These are phyloP conservation scores for Phytopythium aichiense DNA, from an alignment of 352 stramenopile species.

Conservation along the genomic window DNA sequence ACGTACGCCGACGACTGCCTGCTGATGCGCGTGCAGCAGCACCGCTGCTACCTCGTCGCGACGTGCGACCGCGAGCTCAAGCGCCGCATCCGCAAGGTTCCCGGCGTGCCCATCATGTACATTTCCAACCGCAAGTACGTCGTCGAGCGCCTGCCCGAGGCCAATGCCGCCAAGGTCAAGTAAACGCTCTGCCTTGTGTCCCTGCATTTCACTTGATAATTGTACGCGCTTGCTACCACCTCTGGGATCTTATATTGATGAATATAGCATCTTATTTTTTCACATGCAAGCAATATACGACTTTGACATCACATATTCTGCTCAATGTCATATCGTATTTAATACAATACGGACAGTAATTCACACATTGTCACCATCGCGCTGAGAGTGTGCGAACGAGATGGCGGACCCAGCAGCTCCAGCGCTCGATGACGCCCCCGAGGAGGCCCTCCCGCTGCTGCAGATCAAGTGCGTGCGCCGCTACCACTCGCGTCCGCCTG, in stretches of 20 bases:
- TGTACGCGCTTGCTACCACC: not conserved
- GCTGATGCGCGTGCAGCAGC: conserved; percentile 88
- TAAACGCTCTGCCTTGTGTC: conserved; percentile 19
- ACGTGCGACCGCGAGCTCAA: conserved; percentile 99
- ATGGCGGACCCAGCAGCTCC: conserved; percentile 9
- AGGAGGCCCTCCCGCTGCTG: conserved; percentile 26
- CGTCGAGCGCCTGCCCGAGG: conserved; percentile 99
- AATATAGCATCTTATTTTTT: not conserved
- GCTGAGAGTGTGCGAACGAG: not conserved
- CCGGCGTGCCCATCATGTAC: conserved; percentile 99
- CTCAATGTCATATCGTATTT: not conserved
- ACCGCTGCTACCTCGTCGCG: conserved; percentile 99
- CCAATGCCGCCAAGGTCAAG: conserved; percentile 88
- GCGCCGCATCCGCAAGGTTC: conserved; percentile 98
- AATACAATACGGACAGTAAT: not conserved
- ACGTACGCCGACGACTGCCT: conserved; percentile 99
- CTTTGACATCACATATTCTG: not conserved
- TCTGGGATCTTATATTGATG: not conserved
- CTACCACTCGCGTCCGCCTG: not conserved
- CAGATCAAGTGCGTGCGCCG: conserved; percentile 52
- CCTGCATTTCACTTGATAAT: conserved; percentile 3
- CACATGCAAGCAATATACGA: too few relatives aligned
- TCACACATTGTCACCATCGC: not conserved
- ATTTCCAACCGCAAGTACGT: conserved; percentile 99
- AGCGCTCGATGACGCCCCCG: conserved; percentile 8